phyloP scores from a whole-genome alignment of 306 rosid species.

The Mimosa bimucronata region DNA sequence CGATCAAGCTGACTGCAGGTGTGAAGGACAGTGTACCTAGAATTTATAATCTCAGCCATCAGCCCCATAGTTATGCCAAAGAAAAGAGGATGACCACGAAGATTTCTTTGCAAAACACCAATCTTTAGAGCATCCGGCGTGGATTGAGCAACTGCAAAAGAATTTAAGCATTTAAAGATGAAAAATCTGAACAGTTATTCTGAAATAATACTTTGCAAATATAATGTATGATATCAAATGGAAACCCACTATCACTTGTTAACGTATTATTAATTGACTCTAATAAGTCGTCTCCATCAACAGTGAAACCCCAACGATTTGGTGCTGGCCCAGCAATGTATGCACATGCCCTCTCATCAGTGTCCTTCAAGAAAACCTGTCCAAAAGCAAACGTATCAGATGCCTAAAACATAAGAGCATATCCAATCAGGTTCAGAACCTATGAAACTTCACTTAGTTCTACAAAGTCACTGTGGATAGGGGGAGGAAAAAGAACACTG shows the following conservation, averaged over 20 bases:
- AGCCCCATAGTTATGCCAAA: constrained; percentile 96
- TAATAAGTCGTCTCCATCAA: constrained; percentile 73
- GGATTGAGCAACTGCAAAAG: constrained; percentile 54
- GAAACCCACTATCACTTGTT: constrained; percentile 57
- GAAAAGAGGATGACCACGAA: constrained; percentile 83
- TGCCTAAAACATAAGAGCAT: constrained; percentile 13
- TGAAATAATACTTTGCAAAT: constrained; percentile 22
- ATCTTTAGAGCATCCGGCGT: constrained; percentile 40
- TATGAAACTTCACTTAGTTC: constrained; percentile 10
- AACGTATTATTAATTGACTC: constrained; percentile 54
- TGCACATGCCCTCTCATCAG: constrained; percentile 99
- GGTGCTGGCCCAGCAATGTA: constrained; percentile 99
- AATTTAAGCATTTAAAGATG: constrained; percentile 29
- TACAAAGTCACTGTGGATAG: not conserved
- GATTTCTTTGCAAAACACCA: constrained; percentile 58
- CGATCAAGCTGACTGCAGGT: constrained; percentile 27
- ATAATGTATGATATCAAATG: constrained; percentile 14
- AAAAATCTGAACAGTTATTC: constrained; percentile 7
- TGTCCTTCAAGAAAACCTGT: constrained; percentile 92
- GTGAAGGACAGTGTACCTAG: constrained; percentile 68
- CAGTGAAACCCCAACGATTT: constrained; percentile 97
- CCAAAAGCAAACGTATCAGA: constrained; percentile 32
- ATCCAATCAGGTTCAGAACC: constrained; percentile 13
- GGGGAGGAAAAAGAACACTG: not conserved
- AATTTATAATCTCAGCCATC: constrained; percentile 92